Percentiles rank a stretch among this genome's conserved stretches.
Conservation (phyloP, 2,329 filamentous ascomycete genomes). For the Colletotrichum tofieldiae region DNA sequence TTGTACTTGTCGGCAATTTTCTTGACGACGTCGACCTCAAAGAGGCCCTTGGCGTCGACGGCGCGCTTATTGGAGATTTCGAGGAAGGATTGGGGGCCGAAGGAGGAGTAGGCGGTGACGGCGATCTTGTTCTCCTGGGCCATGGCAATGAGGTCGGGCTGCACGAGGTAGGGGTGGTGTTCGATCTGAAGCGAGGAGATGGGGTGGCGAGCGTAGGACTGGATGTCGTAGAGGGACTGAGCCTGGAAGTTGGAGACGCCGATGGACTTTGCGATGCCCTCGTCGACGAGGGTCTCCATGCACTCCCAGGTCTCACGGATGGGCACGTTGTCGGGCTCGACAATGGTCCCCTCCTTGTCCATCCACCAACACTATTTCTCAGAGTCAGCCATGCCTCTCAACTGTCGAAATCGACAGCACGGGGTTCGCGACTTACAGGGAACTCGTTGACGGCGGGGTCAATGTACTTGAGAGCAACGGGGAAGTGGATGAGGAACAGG, state of each 20-base stretch:
- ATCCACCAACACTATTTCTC: constrained; percentile 51
- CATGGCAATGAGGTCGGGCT: constrained; percentile 69
- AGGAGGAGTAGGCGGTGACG: constrained; percentile 77
- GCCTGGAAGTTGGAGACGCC: constrained; percentile 75
- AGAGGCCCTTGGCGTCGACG: constrained; percentile 48
- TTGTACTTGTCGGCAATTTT: constrained; percentile 66
- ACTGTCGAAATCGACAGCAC: not conserved
- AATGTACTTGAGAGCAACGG: constrained; percentile 61
- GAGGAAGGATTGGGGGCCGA: constrained; percentile 68
- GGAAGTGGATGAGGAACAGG: constrained; percentile 79
- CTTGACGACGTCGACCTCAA: constrained; percentile 60
- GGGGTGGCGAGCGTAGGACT: constrained; percentile 70
- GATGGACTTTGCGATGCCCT: constrained; percentile 69
- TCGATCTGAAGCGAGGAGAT: constrained; percentile 75
- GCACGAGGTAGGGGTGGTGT: constrained; percentile 78
- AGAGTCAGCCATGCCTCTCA: not conserved
- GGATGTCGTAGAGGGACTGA: constrained; percentile 72
- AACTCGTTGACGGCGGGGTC: constrained; percentile 57
- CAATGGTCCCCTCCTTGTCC: constrained; percentile 60
- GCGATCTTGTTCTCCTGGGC: constrained; percentile 71
- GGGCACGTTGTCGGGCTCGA: constrained; percentile 51
- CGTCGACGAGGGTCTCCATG: constrained; percentile 69
- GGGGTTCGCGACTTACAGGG: constrained; percentile 49
- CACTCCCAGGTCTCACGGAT: constrained; percentile 74
- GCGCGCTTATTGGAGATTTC: constrained; percentile 52